phyloP scores from a whole-genome alignment of 805 yeast species.

The Nakazawaea holstii region DNA sequence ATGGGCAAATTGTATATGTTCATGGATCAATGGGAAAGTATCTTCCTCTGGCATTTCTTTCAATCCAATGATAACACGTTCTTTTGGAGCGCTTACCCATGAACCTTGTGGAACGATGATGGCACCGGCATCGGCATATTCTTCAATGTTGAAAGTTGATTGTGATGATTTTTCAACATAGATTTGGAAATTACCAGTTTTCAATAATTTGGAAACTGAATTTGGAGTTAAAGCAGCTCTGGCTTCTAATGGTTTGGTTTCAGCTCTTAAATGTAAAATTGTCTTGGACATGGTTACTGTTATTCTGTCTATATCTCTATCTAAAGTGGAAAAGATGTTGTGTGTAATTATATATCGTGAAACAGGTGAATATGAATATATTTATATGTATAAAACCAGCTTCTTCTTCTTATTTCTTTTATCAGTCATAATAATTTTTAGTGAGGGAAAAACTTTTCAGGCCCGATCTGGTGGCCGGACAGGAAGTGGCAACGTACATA shows the following conservation, averaged over 20 bases:
- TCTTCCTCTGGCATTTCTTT: slow-evolving; percentile 92
- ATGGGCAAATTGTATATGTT: slow-evolving; percentile 98
- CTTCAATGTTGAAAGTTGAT: slow-evolving; percentile 71
- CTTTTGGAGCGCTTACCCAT: slow-evolving; percentile 88
- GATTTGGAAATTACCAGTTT: slow-evolving; percentile 77
- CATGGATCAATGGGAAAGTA: slow-evolving; percentile 87
- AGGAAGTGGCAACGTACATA: too few relatives aligned
- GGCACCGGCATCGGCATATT: slow-evolving; percentile 79
- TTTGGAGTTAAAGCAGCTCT: slow-evolving; percentile 96
- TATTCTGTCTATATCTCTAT: neutral
- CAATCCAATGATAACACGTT: slow-evolving; percentile 86
- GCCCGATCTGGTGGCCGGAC: too few relatives aligned
- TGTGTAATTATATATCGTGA: too few relatives aligned
- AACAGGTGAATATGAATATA: too few relatives aligned
- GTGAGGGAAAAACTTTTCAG: too few relatives aligned
- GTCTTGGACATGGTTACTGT: slow-evolving; percentile 29
- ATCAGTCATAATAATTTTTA: too few relatives aligned
- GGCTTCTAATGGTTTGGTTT: slow-evolving; percentile 94
- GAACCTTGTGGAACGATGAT: slow-evolving; percentile 88
- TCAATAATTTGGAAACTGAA: slow-evolving; percentile 75
- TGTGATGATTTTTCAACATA: slow-evolving; percentile 85
- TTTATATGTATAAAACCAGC: too few relatives aligned
- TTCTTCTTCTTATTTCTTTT: too few relatives aligned
- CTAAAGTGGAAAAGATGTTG: neutral
- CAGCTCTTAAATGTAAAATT: slow-evolving; percentile 88